A percentile compares a stretch with the other conserved stretches of the same genome.
Conservation (phyloP, 495 filamentous ascomycete genomes). For the Tuber aestivum region DNA sequence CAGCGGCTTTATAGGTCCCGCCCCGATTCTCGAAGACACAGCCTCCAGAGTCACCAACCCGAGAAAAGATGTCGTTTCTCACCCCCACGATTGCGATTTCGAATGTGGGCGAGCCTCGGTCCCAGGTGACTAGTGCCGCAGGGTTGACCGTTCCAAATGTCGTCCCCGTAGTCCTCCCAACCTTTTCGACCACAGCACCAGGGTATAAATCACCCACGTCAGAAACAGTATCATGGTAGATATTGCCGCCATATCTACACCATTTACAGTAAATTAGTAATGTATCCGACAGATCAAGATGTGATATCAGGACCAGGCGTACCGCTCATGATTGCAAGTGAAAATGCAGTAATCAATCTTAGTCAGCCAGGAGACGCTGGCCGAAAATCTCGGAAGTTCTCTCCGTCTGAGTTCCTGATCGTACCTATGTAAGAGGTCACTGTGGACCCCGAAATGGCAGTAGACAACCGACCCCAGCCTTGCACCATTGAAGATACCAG, state of each 20-base stretch:
- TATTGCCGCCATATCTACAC: background rate
- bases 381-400: background rate
- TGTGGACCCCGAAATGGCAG: background rate
- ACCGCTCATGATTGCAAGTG: background rate
- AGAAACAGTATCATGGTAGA: background rate
- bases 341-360: background rate
- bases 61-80: background rate
- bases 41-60: background rate
- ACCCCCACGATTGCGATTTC: background rate
- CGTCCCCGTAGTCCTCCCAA: background rate
- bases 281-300: background rate
- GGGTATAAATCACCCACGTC: background rate
- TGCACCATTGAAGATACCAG: background rate
- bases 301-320: background rate
- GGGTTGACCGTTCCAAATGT: background rate
- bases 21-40: background rate
- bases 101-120: background rate
- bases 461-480: background rate
- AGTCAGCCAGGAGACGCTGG: background rate
- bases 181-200: background rate
- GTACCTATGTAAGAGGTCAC: background rate
- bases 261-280: background rate
- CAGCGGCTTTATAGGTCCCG: background rate
- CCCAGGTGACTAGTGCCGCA: background rate
- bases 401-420: background rate